Evolutionary conservation across 345 rosid species (phyloP).

Genomic region (Gynandropsis gynandra): DNA sequence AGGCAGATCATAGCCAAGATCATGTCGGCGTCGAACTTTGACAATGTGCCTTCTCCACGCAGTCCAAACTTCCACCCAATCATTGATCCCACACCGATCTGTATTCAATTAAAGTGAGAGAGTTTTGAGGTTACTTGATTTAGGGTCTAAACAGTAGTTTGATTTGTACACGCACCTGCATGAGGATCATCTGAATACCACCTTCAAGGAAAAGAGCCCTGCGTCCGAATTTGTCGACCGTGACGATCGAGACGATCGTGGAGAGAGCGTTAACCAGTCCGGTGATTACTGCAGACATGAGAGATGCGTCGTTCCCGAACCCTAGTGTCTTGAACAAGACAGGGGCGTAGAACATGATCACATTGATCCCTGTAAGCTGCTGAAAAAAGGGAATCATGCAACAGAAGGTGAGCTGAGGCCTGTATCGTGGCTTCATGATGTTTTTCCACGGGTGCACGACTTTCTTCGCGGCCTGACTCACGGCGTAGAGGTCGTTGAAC

Average conservation of each 20-base stretch:
- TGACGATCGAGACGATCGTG: slow-evolving; percentile 30
- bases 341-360: slow-evolving; percentile 39
- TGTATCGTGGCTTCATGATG: slow-evolving; percentile 19
- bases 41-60: slow-evolving; percentile 20
- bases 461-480: slow-evolving; percentile 18
- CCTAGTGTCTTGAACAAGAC: slow-evolving; percentile 34
- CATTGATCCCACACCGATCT: slow-evolving; percentile 25
- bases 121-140: too few relatives aligned
- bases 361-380: slow-evolving; percentile 40
- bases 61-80: slow-evolving; percentile 26
- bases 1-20: slow-evolving; percentile 28
- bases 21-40: not conserved
- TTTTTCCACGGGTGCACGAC: slow-evolving; percentile 30
- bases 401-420: slow-evolving; percentile 33
- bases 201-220: slow-evolving; percentile 30
- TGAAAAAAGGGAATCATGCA: slow-evolving; percentile 33
- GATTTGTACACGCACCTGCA: slow-evolving; percentile 24
- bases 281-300: slow-evolving; percentile 29
- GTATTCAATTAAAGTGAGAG: not conserved
- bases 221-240: slow-evolving; percentile 33
- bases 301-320: slow-evolving; percentile 28
- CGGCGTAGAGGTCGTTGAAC: slow-evolving; percentile 25
- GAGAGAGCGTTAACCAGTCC: slow-evolving; percentile 26
- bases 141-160: not conserved
- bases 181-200: slow-evolving; percentile 31